Conservation (phyloP, 2,329 filamentous ascomycete species). For the Reticulascus tulasneorum region DNA sequence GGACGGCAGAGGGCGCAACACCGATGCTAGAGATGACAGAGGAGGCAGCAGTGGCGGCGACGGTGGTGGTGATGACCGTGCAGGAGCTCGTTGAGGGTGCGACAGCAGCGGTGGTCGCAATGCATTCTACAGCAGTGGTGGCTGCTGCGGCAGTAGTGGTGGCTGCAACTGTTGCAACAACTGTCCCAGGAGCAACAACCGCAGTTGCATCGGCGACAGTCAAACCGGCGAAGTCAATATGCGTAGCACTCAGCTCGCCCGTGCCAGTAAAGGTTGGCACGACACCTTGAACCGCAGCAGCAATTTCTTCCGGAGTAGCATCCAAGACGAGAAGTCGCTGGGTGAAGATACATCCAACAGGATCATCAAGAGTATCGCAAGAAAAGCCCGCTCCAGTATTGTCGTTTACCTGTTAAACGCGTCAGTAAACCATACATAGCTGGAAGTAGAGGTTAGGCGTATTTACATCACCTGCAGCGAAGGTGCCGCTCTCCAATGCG, state of each 20-base stretch:
- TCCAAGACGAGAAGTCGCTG: conserved; percentile 52
- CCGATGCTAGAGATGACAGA: neutral
- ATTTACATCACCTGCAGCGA: conserved; percentile 35
- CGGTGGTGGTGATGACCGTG: neutral
- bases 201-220: conserved; percentile 14
- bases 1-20: neutral
- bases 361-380: conserved; percentile 46
- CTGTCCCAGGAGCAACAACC: conserved; percentile 1
- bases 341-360: conserved; percentile 52
- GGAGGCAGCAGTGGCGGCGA: conserved; percentile 3
- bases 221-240: conserved; percentile 19
- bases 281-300: conserved; percentile 35
- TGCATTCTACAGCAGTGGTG: neutral
- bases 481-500: conserved; percentile 40
- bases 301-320: conserved; percentile 49
- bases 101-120: neutral
- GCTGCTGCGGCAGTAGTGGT: conserved; percentile 5
- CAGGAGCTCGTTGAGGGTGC: conserved; percentile 1
- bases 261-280: conserved; percentile 26
- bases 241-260: conserved; percentile 23
- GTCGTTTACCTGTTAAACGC: too few species aligned
- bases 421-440: conserved; percentile 7
- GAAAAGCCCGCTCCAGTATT: conserved; percentile 45
- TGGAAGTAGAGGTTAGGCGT: conserved; percentile 29
- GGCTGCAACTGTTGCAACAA: neutral